These are phyloP conservation scores for Avena atlantica DNA, from an alignment of 176 grass and related monocot genomes.

Conservation along the genomic window DNA sequence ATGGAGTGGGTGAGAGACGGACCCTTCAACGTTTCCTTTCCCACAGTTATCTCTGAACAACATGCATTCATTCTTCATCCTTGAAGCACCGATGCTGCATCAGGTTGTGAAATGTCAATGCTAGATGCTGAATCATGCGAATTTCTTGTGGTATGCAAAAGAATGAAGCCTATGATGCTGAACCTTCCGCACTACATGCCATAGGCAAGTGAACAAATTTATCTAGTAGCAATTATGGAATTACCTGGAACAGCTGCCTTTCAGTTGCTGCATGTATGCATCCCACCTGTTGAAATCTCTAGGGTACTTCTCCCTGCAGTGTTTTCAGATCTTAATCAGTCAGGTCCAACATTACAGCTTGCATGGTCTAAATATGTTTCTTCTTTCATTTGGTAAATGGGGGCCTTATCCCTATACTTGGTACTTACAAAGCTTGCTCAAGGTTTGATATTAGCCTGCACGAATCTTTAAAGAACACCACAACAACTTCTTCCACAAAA, in stretches of 20 bases:
- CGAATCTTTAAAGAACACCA: conserved; percentile 91
- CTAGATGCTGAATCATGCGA: conserved; percentile 22
- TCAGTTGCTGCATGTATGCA: conserved; percentile 84
- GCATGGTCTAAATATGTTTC: conserved; percentile 19
- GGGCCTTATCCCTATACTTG: conserved; percentile 23
- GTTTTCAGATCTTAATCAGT: conserved; percentile 23
- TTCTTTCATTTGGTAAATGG: conserved; percentile 31
- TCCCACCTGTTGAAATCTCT: conserved; percentile 91
- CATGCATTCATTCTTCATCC: conserved; percentile 94
- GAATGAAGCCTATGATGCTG: conserved; percentile 12
- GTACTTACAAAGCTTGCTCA: conserved; percentile 85
- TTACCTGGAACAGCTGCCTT: conserved; percentile 91
- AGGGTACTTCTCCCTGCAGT: conserved; percentile 77
- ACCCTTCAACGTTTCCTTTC: conserved; percentile 87
- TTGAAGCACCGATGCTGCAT: conserved; percentile 96
- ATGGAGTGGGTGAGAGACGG: conserved; percentile 11
- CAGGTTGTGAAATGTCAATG: conserved; percentile 42
- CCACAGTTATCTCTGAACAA: conserved; percentile 70
- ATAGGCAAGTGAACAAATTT: conserved; percentile 38
- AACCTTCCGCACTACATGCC: conserved; percentile 14
- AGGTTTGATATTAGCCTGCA: conserved; percentile 80
- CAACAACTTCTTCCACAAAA: conserved; percentile 91
- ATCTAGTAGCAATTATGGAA: conserved; percentile 27
- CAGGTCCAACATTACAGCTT: conserved; percentile 24
- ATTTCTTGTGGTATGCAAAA: conserved; percentile 25